A percentile compares a stretch with the other conserved stretches of the same genome.
Evolutionary conservation across 371 early-diverging fungal species (phyloP).

Genomic region (Blyttiomyces sp.): DNA sequence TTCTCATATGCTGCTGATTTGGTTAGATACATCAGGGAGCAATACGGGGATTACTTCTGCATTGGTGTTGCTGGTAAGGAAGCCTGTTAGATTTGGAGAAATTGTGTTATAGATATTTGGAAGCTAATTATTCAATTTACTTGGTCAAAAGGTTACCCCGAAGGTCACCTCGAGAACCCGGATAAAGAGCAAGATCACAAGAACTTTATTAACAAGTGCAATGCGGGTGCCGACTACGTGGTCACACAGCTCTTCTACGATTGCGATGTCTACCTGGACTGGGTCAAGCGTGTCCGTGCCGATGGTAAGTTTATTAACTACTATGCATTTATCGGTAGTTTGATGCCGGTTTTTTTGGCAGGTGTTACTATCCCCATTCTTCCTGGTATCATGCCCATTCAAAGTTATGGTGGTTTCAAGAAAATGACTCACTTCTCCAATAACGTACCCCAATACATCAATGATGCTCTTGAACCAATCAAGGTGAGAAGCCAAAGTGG

Average conservation of each 20-base stretch:
- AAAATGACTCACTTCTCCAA: constrained; percentile 85
- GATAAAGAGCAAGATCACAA: constrained; percentile 71
- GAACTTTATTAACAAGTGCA: constrained; percentile 80
- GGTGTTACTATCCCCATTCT: constrained; percentile 87
- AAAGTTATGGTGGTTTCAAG: constrained; percentile 86
- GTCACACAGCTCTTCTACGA: constrained; percentile 96
- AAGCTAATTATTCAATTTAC: too few species aligned
- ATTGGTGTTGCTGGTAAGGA: constrained; percentile 83
- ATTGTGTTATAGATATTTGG: too few species aligned
- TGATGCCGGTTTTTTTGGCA: not conserved
- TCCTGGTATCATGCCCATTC: constrained; percentile 94
- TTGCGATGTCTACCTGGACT: constrained; percentile 73
- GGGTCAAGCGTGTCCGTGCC: constrained; percentile 71
- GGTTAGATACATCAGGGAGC: constrained; percentile 80
- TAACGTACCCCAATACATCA: constrained; percentile 82
- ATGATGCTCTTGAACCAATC: constrained; percentile 83
- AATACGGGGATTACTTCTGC: constrained; percentile 93
- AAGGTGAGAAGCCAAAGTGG: constrained; percentile 39
- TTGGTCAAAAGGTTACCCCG: constrained; percentile 64
- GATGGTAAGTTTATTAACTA: constrained; percentile 49
- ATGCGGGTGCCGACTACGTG: constrained; percentile 86
- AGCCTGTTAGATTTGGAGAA: not conserved
- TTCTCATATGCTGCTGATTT: constrained; percentile 82
- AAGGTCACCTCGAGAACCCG: constrained; percentile 79
- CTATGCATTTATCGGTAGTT: not conserved